These are phyloP conservation scores for Kuraishia ogatae DNA, from an alignment of 805 yeast genomes.

Conservation along the genomic window DNA sequence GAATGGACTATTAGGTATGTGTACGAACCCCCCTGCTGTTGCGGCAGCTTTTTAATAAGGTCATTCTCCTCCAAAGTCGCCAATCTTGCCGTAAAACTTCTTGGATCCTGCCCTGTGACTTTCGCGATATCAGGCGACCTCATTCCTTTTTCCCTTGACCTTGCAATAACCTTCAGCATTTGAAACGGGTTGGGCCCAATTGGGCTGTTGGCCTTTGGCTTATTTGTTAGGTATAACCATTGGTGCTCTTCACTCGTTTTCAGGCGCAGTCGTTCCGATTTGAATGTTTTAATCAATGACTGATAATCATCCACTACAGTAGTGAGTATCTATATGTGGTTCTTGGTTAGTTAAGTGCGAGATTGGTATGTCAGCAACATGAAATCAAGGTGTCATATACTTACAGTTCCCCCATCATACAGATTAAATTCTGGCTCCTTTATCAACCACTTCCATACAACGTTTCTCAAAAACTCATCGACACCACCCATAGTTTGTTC, in stretches of 20 bases:
- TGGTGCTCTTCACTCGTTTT: conserved; percentile 46
- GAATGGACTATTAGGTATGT: background rate
- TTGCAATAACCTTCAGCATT: conserved; percentile 52
- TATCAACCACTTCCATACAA: conserved; percentile 29
- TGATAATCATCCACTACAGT: background rate
- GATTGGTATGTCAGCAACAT: background rate
- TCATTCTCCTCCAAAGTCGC: conserved; percentile 43
- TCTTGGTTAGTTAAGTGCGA: background rate
- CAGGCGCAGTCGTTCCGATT: conserved; percentile 10
- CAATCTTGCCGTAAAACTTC: conserved; percentile 59
- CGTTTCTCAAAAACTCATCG: conserved; percentile 22
- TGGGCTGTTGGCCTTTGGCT: conserved; percentile 37
- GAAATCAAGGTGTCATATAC: background rate
- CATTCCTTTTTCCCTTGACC: conserved; percentile 46
- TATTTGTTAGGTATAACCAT: conserved; percentile 51
- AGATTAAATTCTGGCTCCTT: conserved; percentile 17
- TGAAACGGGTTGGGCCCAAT: conserved; percentile 36
- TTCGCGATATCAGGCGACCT: conserved; percentile 47
- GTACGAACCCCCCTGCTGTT: background rate
- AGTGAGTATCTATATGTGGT: background rate
- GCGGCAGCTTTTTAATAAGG: conserved; percentile 30
- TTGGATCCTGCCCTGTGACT: conserved; percentile 57
- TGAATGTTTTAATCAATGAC: background rate
- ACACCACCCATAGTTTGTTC: conserved; percentile 9
- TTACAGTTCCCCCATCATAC: conserved; percentile 6